Evolutionary conservation across 257 asterid species (phyloP).

Genomic region (Primulina huaijiensis): DNA sequence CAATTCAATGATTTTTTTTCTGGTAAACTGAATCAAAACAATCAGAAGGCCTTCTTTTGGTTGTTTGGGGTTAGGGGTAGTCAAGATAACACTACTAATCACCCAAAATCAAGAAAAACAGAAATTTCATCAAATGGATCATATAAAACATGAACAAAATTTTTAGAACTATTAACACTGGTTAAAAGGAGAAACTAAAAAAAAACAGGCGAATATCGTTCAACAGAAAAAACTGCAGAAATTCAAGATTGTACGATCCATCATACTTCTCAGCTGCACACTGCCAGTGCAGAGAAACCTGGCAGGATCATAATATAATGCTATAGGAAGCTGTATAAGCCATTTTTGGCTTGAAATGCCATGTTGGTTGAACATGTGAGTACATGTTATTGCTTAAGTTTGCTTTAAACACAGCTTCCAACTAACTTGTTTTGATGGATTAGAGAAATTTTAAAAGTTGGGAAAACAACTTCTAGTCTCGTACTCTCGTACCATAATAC

Average conservation of each 20-base stretch:
- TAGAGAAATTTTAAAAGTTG: background rate
- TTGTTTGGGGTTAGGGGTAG: background rate
- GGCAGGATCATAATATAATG: conserved; percentile 67
- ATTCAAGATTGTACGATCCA: conserved; percentile 58
- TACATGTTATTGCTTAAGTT: conserved; percentile 25
- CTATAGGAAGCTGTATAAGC: conserved; percentile 71
- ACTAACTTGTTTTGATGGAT: background rate
- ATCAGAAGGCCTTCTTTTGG: background rate
- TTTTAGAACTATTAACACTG: background rate
- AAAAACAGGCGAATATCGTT: conserved; percentile 9
- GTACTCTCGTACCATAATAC: conserved; percentile 5
- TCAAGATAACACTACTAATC: background rate
- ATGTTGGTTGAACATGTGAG: conserved; percentile 34
- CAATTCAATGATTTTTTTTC: background rate
- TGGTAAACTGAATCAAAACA: background rate
- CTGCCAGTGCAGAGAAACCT: conserved; percentile 99
- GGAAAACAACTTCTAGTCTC: conserved; percentile 3
- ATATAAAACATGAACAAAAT: background rate
- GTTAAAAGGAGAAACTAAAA: background rate
- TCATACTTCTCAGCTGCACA: conserved; percentile 99
- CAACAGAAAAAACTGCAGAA: conserved; percentile 2
- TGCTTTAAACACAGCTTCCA: conserved; percentile 55
- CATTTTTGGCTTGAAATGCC: conserved; percentile 46
- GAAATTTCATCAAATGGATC: background rate
- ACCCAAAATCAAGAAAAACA: background rate